phyloP scores from a whole-genome alignment of 148 eudicot genomes.

The Nyssa sinensis region DNA sequence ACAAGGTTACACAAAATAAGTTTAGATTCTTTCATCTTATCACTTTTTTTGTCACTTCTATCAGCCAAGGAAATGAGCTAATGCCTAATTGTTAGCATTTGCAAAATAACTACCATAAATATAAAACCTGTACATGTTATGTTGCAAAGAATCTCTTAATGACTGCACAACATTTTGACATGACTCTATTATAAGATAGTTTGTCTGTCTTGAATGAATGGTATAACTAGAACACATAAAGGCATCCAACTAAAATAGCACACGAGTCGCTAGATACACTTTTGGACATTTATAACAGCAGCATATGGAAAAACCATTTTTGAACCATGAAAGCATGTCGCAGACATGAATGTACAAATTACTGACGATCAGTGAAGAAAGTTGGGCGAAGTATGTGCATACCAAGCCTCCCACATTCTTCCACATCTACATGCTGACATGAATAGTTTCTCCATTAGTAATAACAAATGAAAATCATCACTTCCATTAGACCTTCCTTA shows the following conservation, averaged over 20 bases:
- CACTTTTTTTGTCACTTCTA: background rate
- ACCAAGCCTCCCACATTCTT: slow-evolving; percentile 1
- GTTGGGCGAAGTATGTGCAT: background rate
- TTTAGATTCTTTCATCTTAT: background rate
- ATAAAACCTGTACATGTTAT: background rate
- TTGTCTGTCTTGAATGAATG: slow-evolving; percentile 26
- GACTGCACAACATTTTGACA: slow-evolving; percentile 10
- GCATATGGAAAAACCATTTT: background rate
- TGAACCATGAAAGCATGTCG: background rate
- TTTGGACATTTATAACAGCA: background rate
- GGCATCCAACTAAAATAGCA: background rate
- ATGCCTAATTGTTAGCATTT: background rate
- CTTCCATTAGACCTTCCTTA: background rate
- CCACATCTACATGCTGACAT: background rate
- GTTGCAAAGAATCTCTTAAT: background rate
- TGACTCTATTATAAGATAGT: slow-evolving; percentile 36
- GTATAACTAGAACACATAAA: slow-evolving; percentile 11
- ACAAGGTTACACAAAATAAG: background rate
- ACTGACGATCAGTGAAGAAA: background rate
- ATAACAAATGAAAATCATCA: background rate
- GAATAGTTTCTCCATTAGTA: background rate
- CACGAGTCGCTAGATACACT: background rate
- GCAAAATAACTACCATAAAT: background rate
- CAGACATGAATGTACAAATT: background rate
- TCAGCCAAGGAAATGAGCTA: slow-evolving; percentile 11